Conservation (phyloP, 306 rosid species). For the Sicyos edulis region DNA sequence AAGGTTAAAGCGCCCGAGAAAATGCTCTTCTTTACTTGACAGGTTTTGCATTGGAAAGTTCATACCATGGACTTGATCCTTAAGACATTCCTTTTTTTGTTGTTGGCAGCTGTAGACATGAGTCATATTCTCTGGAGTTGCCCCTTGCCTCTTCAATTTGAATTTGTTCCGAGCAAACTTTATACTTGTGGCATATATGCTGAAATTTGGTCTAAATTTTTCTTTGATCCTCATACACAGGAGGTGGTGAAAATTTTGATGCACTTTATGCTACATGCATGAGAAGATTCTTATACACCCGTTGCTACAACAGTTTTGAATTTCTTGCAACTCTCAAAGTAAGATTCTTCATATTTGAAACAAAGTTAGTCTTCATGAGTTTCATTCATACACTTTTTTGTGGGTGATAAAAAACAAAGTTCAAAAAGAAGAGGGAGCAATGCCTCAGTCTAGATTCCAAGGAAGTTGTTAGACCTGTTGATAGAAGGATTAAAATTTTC, state of each 20-base stretch:
- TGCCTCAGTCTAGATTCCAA: not conserved
- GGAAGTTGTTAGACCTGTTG: not conserved
- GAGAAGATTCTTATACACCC: slow-evolving; percentile 63
- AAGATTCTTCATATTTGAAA: slow-evolving; percentile 9
- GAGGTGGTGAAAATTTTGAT: slow-evolving; percentile 16
- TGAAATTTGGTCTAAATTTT: not conserved
- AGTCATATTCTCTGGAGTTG: too few species aligned
- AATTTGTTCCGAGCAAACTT: not conserved
- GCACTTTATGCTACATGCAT: slow-evolving; percentile 48
- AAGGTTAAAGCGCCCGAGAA: too few species aligned
- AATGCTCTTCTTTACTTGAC: too few species aligned
- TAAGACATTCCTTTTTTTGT: too few species aligned
- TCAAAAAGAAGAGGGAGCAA: not conserved
- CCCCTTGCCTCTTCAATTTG: too few species aligned
- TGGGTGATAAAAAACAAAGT: not conserved
- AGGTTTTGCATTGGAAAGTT: too few species aligned
- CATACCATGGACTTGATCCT: too few species aligned
- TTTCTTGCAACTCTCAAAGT: slow-evolving; percentile 91
- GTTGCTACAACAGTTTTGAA: slow-evolving; percentile 64
- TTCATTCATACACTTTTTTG: not conserved
- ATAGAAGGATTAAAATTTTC: not conserved
- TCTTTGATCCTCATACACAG: slow-evolving; percentile 22
- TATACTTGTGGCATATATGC: not conserved
- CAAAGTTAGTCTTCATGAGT: not conserved
- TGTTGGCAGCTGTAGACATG: too few species aligned